Evolutionary conservation across 139 green algal species (phyloP), one percentile per base, ranked within the genome.

Genomic region (Chlamydomonas sphaeroides): DNA sequence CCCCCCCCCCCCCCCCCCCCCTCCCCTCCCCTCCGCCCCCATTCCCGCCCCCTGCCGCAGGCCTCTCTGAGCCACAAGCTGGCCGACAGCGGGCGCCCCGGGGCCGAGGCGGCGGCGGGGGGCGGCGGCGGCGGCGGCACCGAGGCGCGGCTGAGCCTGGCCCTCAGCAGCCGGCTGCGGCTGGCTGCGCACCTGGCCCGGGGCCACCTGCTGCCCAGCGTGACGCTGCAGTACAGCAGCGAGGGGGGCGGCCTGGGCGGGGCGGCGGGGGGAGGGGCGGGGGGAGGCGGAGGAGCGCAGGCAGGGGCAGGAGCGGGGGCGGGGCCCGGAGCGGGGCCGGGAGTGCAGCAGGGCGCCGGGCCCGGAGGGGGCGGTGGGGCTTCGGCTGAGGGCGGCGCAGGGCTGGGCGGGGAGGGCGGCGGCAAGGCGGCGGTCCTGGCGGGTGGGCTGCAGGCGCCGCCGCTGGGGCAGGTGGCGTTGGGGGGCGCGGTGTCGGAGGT

Each of bases 181-280:
- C 91, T 99, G 88, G 93, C 96, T 68, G 93, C 97, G 77, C 95
- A 94, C 59, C 91, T 96, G 48, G 78, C 85, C 5, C 88, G 89
- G 14, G 84, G 90, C 11, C 82, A 91, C 10, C 88, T 92, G 32
- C 88, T 93, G 63, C 90, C 94, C 17, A 93, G 85, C 18, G 78
- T 99, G 15, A 80, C 96, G 39, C 94, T 99, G 69, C 92, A 98
- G 87, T 98, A 94, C 83, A 93, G 75, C 48, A 90, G 85, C 65
- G 91, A 93, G 79, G 89, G 88, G 2, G 69, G 26, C 38, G 73
- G 49, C 21, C 48, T 56, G 35, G 61, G 61, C 61, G n/a, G n/a
- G 18, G 56, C 6, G 15, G 26, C 25, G 1, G 69, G 70, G 15
- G 65, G 30, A 14, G 65, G 30, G 6, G 65, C 33, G 4, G 65